A percentile compares a stretch with the other conserved stretches of the same genome.
These are phyloP conservation scores for Harringtonia aguacate DNA, from an alignment of 2,329 filamentous ascomycete genomes.

Conservation along the genomic window DNA sequence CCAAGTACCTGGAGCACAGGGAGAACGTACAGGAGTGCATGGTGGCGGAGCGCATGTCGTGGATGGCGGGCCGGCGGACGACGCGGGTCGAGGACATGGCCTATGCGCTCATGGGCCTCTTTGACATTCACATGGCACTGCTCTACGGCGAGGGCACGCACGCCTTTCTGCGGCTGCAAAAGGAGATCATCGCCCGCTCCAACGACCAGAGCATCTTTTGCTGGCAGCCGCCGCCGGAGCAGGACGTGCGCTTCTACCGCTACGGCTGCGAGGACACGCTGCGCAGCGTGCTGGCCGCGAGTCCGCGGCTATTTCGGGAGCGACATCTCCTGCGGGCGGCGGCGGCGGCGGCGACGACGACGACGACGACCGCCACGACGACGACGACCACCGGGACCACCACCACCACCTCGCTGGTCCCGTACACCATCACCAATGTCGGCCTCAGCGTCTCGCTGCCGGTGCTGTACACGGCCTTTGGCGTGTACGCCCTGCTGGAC, in stretches of 20 bases:
- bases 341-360: too few relatives aligned
- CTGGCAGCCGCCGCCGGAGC: constrained; percentile 10
- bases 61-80: constrained; percentile 14
- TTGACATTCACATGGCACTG: constrained; percentile 19
- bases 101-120: constrained; percentile 18
- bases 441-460: constrained; percentile 9
- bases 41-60: constrained; percentile 17
- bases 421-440: constrained; percentile 10
- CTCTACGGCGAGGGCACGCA: constrained; percentile 18
- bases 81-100: constrained; percentile 16
- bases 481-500: constrained; percentile 8
- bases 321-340: too few relatives aligned
- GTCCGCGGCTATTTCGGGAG: constrained; percentile 7
- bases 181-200: constrained; percentile 17
- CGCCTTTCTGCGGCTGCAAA: constrained; percentile 16
- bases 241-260: not conserved
- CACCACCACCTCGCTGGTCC: constrained; percentile 4
- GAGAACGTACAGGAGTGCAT: constrained; percentile 4
- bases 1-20: constrained; percentile 10
- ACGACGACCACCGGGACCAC: too few relatives aligned
- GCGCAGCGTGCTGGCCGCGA: constrained; percentile 4
- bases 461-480: constrained; percentile 7
- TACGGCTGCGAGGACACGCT: not conserved
- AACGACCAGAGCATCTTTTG: constrained; percentile 20
- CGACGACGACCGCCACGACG: too few relatives aligned